phyloP scores from a whole-genome alignment of 768 basidiomycete species.

The Melanogaster broomeanus region DNA sequence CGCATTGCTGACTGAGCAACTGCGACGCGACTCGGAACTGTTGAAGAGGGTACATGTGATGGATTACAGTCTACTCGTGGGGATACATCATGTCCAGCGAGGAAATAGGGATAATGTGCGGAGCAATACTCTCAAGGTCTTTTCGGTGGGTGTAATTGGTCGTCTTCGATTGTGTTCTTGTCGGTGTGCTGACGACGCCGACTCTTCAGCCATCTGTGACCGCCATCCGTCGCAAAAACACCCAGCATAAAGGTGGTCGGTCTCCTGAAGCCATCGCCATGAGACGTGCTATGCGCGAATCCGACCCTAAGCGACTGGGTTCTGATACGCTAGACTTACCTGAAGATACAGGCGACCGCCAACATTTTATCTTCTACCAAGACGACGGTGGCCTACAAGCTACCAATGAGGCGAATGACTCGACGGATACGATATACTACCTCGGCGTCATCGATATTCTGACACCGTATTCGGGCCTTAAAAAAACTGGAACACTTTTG shows the following conservation, averaged over 20 bases:
- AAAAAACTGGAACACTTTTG: slow-evolving; percentile 88
- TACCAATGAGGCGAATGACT: slow-evolving; percentile 81
- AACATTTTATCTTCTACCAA: slow-evolving; percentile 91
- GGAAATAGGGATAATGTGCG: slow-evolving; percentile 93
- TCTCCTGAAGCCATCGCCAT: slow-evolving; percentile 80
- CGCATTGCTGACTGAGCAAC: slow-evolving; percentile 87
- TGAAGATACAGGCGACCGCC: slow-evolving; percentile 57
- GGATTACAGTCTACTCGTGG: slow-evolving; percentile 95
- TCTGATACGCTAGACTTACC: slow-evolving; percentile 53
- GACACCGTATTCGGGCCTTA: slow-evolving; percentile 79
- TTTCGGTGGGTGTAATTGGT: slow-evolving; percentile 62
- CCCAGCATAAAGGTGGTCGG: slow-evolving; percentile 54
- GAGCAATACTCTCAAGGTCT: slow-evolving; percentile 88
- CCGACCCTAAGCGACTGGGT: slow-evolving; percentile 74
- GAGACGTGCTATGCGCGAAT: slow-evolving; percentile 81
- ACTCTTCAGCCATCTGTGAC: slow-evolving; percentile 66
- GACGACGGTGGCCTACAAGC: slow-evolving; percentile 93
- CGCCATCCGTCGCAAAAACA: slow-evolving; percentile 59
- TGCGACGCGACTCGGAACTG: slow-evolving; percentile 84
- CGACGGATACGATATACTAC: slow-evolving; percentile 83
- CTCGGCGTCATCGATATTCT: slow-evolving; percentile 96
- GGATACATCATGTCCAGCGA: slow-evolving; percentile 87
- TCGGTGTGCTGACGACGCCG: slow-evolving; percentile 2
- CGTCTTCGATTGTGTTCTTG: not conserved
- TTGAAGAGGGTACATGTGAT: slow-evolving; percentile 84